Base-by-base conservation (phyloP, 345 rosid species). In the Gossypium thurberi region DNA sequence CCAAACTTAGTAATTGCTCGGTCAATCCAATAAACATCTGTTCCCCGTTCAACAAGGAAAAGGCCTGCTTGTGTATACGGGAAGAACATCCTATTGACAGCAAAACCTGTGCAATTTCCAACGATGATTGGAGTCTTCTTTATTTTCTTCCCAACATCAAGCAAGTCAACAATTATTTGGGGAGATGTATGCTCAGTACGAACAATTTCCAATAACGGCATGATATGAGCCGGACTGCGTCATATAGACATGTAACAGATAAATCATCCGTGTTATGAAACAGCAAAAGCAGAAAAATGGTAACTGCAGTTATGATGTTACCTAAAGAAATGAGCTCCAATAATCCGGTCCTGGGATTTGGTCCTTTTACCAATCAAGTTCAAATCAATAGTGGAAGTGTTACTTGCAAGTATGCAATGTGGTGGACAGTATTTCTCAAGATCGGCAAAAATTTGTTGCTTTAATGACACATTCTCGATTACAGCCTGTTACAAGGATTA, bases 321-420 rank as follows among this genome's bases (percentile, higher is more conserved):
- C 99, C 99, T 92, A 76, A 95, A 95, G 86, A 95, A 95, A 85
- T 95, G 99, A 74, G 96, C 99, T 46, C 99, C 99, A 43, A 93
- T 69, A 65, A 96, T 91, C 69, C 97, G 82, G 76, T 91, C 91
- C 72, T 87, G 87, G 10, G 97, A 90, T 80, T 82, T 88, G 74
- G 93, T 91, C 80, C 46, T 82, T 81, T 90, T 84, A 77, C 97
- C 97, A 70, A 93, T 83, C 85, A 87, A 85, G 82, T 91, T 87
- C 97, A 93, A 81, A 74, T 96, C 94, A 62, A 96, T 90, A 28
- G 99, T 96, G 14, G 99, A 96, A 71, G 99, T 96, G 87, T 96
- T 96, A 64, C 92, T 90, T 2, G 97, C 90, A 66, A 96, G 92
- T 63, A 96, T 86, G 76, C 99, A 96, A 81, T 90, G 90, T 56